A percentile compares a stretch with the other conserved stretches of the same genome.
These are phyloP conservation scores for Ustilago nuda DNA, from an alignment of 1,284 basidiomycete species.

Conservation along the genomic window DNA sequence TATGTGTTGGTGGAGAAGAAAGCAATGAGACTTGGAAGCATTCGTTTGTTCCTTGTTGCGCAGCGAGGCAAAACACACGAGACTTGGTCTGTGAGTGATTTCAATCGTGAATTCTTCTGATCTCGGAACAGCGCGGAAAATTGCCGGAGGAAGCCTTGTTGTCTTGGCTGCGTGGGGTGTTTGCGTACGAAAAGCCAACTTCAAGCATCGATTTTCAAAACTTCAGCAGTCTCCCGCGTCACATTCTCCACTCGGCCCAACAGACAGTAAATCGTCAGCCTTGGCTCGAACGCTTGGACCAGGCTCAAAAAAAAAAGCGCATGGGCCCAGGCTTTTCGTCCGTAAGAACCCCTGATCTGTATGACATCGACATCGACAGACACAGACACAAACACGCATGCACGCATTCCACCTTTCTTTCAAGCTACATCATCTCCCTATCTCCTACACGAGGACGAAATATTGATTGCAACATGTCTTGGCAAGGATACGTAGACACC, in stretches of 20 bases:
- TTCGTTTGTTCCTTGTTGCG: neutral
- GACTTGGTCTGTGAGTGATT: conserved; percentile 3
- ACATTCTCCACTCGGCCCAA: conserved; percentile 1
- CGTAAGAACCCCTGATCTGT: conserved; percentile 10
- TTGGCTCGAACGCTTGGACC: conserved; percentile 16
- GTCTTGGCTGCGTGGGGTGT: neutral
- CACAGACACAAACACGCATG: conserved; percentile 12
- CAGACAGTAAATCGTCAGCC: conserved; percentile 8
- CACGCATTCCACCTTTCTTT: neutral
- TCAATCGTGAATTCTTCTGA: conserved; percentile 20
- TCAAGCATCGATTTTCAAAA: conserved; percentile 4
- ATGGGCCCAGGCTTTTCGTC: conserved; percentile 12
- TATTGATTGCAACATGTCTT: conserved; percentile 51
- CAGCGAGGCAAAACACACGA: neutral
- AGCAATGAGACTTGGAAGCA: conserved; percentile 1
- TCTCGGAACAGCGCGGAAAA: conserved; percentile 18
- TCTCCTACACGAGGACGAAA: neutral
- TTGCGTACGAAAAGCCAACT: neutral
- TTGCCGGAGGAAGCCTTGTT: conserved; percentile 20
- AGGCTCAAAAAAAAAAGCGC: neutral
- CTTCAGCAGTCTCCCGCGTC: neutral
- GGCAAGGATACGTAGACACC: conserved; percentile 84
- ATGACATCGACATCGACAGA: conserved; percentile 5
- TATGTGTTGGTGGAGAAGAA: conserved; percentile 10
- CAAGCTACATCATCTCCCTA: neutral